These are phyloP conservation scores for Pythium sp. DNA, from an alignment of 352 stramenopile species.

Conservation along the genomic window DNA sequence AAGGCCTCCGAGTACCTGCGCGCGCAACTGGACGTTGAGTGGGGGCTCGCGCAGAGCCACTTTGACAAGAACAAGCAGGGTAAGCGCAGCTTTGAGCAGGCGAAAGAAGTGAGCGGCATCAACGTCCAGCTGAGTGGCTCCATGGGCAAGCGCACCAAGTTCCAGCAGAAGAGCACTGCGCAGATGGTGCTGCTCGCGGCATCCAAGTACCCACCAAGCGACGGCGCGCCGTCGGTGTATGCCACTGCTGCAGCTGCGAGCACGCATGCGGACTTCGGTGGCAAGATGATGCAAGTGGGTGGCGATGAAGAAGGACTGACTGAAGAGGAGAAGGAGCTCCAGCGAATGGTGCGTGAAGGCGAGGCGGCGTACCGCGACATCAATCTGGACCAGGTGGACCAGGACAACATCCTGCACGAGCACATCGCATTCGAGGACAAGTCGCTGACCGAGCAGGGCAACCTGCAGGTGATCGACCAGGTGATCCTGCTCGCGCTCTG, in stretches of 20 bases:
- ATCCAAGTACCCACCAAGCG: slow-evolving; percentile 48
- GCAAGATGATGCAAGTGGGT: slow-evolving; percentile 30
- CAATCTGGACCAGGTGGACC: slow-evolving; percentile 87
- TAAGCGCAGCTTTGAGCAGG: slow-evolving; percentile 87
- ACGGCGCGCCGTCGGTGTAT: slow-evolving; percentile 47
- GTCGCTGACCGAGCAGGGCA: slow-evolving; percentile 57
- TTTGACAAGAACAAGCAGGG: slow-evolving; percentile 90
- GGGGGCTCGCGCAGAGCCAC: slow-evolving; percentile 90
- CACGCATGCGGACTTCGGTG: slow-evolving; percentile 70
- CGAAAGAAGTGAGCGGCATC: slow-evolving; percentile 82
- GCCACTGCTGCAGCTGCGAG: slow-evolving; percentile 49
- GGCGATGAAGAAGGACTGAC: slow-evolving; percentile 37
- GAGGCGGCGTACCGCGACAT: slow-evolving; percentile 75
- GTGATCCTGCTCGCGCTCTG: slow-evolving; percentile 94
- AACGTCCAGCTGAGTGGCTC: slow-evolving; percentile 89
- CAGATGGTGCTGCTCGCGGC: slow-evolving; percentile 84
- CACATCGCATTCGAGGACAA: slow-evolving; percentile 86
- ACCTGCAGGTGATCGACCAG: slow-evolving; percentile 79
- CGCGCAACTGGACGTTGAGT: slow-evolving; percentile 89
- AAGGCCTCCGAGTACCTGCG: slow-evolving; percentile 48
- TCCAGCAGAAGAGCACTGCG: slow-evolving; percentile 89
- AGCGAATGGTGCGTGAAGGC: slow-evolving; percentile 60
- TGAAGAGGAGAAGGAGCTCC: slow-evolving; percentile 48
- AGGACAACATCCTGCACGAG: slow-evolving; percentile 91
- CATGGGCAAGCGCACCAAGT: slow-evolving; percentile 95